Base-by-base conservation (phyloP, 495 filamentous ascomycete genomes). In the Apodospora peruviana region DNA sequence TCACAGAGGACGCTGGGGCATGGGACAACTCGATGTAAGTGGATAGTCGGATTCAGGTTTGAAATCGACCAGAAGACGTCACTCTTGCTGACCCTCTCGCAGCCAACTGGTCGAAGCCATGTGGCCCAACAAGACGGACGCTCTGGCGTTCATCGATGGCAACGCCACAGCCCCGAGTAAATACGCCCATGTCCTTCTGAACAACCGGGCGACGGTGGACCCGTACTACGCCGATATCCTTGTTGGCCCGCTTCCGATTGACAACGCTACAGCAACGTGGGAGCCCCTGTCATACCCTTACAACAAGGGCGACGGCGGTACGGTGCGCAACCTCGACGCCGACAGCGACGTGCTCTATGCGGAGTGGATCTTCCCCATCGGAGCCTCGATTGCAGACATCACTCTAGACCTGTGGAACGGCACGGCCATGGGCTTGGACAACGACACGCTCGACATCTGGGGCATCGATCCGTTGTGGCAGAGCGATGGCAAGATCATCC, bases 61-160 rank as follows among this genome's bases (percentile, higher is more conserved):
- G n/a, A n/a, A n/a, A n/a, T n/a, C n/a, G n/a, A n/a, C n/a, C n/a
- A n/a, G n/a, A n/a, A n/a, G n/a, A n/a, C n/a, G n/a, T n/a, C n/a
- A n/a, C n/a, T n/a, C n/a, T 11, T 20, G 35, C 25, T 48, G 45
- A 49, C 47, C 17, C 23, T 19, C 9, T 17, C 21, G 24, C 34
- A 64, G 58, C 11, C 42, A 53, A 19, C 50, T 71, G n/a, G 61
- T 76, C 24, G 78, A 81, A 45, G 53, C 73, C 12, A 57, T 79
- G 47, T 57, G 60, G 45, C 76, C 77, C 12, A 80, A 80, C 60
- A 81, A 80, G 56, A 72, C 75, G 1, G 73, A 73, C 57, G 70
- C 65, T 18, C 47, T 76, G 19, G 43, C 57, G 2, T 81, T 68
- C 52, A 50, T 80, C 9, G 66, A 76, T 47, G 60, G 61, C 29